A percentile compares a stretch with the other conserved stretches of the same genome.
These are phyloP conservation scores for Trichothecium roseum DNA, from an alignment of 2,329 filamentous ascomycete species.

Conservation along the genomic window DNA sequence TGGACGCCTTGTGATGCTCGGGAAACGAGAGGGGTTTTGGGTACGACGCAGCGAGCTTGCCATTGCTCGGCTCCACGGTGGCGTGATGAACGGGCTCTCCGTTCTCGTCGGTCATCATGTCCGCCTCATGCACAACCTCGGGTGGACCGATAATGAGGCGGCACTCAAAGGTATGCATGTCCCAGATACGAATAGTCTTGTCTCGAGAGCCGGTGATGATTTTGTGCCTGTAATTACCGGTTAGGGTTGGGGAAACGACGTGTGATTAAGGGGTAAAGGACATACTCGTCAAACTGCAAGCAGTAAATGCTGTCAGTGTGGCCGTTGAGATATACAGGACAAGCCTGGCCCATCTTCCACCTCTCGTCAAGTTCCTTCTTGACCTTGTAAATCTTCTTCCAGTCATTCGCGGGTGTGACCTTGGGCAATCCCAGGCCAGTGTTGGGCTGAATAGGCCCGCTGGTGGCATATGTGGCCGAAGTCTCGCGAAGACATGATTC, in stretches of 20 bases:
- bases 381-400: conserved; percentile 75
- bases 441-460: conserved; percentile 39
- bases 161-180: conserved; percentile 81
- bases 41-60: conserved; percentile 31
- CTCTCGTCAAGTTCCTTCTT: conserved; percentile 64
- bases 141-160: conserved; percentile 76
- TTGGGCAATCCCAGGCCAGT: conserved; percentile 46
- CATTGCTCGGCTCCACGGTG: conserved; percentile 36
- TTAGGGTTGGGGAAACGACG: conserved; percentile 16
- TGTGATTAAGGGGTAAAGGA: conserved; percentile 8
- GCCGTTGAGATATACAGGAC: conserved; percentile 80
- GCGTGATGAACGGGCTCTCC: conserved; percentile 45
- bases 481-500: conserved; percentile 53
- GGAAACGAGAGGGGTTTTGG: conserved; percentile 48
- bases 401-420: conserved; percentile 56
- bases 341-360: conserved; percentile 72
- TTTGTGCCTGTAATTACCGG: conserved; percentile 60
- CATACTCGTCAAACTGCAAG: conserved; percentile 91
- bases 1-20: conserved; percentile 77
- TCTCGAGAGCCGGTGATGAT: conserved; percentile 96
- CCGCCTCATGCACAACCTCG: conserved; percentile 43
- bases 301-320: conserved; percentile 97
- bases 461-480: conserved; percentile 49
- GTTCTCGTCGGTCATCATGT: conserved; percentile 40
- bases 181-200: conserved; percentile 92